Percentiles rank a stretch among this genome's conserved stretches.
These are phyloP conservation scores for Suhomyces yuchorum DNA, from an alignment of 1,139 yeast species.

Conservation along the genomic window DNA sequence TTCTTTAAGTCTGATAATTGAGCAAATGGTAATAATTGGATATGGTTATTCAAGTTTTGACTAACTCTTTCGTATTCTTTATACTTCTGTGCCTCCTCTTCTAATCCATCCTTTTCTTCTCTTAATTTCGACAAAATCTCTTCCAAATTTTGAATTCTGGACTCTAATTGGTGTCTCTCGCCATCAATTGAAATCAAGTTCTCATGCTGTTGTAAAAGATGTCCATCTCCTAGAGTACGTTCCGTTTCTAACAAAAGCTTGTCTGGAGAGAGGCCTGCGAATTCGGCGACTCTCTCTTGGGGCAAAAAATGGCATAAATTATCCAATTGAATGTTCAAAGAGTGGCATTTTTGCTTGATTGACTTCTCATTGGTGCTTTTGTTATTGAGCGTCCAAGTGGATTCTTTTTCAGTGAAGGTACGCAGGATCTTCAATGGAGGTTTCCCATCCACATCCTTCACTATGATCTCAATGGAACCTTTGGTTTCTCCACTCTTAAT, in stretches of 20 bases:
- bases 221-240: slow-evolving; percentile 71
- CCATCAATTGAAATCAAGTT: slow-evolving; percentile 55
- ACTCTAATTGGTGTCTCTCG: slow-evolving; percentile 29
- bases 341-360: slow-evolving; percentile 48
- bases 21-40: slow-evolving; percentile 62
- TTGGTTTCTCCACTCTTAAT: slow-evolving; percentile 69
- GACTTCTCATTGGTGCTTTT: slow-evolving; percentile 41
- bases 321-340: slow-evolving; percentile 78
- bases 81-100: slow-evolving; percentile 42
- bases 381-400: slow-evolving; percentile 65
- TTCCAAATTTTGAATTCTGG: slow-evolving; percentile 23
- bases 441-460: slow-evolving; percentile 47
- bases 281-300: slow-evolving; percentile 92
- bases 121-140: slow-evolving; percentile 34
- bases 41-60: slow-evolving; percentile 50
- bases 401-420: slow-evolving; percentile 43
- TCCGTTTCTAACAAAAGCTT: slow-evolving; percentile 76
- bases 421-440: slow-evolving; percentile 39
- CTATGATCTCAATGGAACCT: slow-evolving; percentile 64
- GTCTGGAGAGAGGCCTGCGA: slow-evolving; percentile 80
- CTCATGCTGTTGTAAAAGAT: slow-evolving; percentile 59
- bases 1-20: slow-evolving; percentile 55
- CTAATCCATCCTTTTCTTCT: slow-evolving; percentile 34
- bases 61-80: slow-evolving; percentile 44
- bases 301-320: slow-evolving; percentile 94